Evolutionary conservation across 805 yeast species (phyloP), one percentile per base, ranked within the genome.

Genomic region (Candida corydali): DNA sequence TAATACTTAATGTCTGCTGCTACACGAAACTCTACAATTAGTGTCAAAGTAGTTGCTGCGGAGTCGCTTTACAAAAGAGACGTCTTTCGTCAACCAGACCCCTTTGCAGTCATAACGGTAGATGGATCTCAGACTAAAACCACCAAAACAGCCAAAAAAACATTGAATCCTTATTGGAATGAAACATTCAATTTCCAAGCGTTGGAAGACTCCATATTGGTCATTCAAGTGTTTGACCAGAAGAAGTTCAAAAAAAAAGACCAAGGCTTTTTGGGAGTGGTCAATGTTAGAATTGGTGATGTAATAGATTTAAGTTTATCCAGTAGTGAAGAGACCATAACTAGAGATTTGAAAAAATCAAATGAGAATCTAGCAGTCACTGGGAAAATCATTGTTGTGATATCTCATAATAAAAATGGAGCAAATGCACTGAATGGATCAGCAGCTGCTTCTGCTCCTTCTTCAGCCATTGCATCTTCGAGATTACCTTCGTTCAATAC

Each of bases 111-210:
- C 24, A 69, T 93, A 44, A 91, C 98, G 9, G 89, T 93, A n/a
- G 98, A 93, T 60, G 98, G 98, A 3, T 80, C 86, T 15, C 98
- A 93, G 57, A 93, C 98, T 1, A 87, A 87, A 55, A 84, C 96
- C 14, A 93, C 99, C 1, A 79, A 87, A 34, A 93, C 95, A 24
- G 93, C 94, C 20, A 86, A 87, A 54, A 88, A 86, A 63, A 93
- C 98, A 2, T 68, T 91, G 49, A 87, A 93, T 54, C 99, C 99
- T 8, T 93, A 89, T 63, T 93, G 99, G 99, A 89, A 93, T 63
- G 96, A 93, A 62, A 68, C 84, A 2, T 93, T 91, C 54, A 76
- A 76, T 38, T 88, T 93, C 61, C 75, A 73, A 37, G 71, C 80
- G 41, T 84, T 81, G 27, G 95, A 85, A 52, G 83, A 83, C 53